phyloP scores from a whole-genome alignment of 768 basidiomycete species.

The Psilocybe cubensis region DNA sequence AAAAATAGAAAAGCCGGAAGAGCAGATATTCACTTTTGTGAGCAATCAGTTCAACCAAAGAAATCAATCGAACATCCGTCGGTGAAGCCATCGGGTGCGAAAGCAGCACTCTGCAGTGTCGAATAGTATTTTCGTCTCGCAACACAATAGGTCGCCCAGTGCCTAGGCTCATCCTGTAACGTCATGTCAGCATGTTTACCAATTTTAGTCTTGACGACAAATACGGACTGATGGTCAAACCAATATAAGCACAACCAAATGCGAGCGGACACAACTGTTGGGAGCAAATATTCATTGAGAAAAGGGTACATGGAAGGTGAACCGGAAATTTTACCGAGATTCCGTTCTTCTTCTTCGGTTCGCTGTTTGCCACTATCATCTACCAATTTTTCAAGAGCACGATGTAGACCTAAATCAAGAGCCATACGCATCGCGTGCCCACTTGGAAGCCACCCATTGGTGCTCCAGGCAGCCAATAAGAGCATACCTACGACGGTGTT shows the following conservation, averaged over 20 bases:
- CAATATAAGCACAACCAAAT: constrained; percentile 96
- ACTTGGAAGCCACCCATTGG: constrained; percentile 93
- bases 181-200: constrained; percentile 7
- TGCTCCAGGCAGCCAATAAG: constrained; percentile 90
- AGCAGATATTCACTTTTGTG: constrained; percentile 73
- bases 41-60: constrained; percentile 87
- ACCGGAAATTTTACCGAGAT: constrained; percentile 61
- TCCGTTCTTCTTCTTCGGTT: constrained; percentile 82
- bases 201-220: constrained; percentile 30
- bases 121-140: constrained; percentile 86
- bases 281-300: constrained; percentile 14
- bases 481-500: constrained; percentile 70
- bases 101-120: constrained; percentile 81
- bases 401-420: constrained; percentile 89
- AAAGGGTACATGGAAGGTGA: constrained; percentile 8
- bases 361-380: constrained; percentile 71
- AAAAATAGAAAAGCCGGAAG: constrained; percentile 5
- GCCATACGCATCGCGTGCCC: constrained; percentile 98
- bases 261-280: constrained; percentile 82
- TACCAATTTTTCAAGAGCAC: constrained; percentile 89
- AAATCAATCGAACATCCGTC: constrained; percentile 88
- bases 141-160: constrained; percentile 91
- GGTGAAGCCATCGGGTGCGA: constrained; percentile 86
- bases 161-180: constrained; percentile 81
- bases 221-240: constrained; percentile 89